phyloP scores from a whole-genome alignment of 2,329 filamentous ascomycete genomes.

The Fusarium sp. region DNA sequence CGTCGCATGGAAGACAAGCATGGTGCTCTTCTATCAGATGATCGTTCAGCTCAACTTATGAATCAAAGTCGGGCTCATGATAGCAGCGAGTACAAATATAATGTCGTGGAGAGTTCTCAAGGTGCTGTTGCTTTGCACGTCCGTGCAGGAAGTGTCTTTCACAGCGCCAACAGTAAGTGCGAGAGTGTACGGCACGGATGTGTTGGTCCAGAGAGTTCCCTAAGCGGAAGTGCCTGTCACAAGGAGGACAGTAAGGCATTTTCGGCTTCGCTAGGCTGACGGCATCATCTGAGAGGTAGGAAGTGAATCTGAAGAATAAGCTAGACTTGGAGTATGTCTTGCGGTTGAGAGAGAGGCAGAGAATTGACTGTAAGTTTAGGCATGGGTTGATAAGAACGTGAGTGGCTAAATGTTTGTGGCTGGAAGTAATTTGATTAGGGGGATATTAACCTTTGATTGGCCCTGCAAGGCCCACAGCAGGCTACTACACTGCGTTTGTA shows the following conservation, averaged over 20 bases:
- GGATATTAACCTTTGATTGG: neutral
- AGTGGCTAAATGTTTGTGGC: too few species aligned
- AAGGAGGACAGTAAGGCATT: neutral
- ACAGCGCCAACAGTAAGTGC: constrained; percentile 12
- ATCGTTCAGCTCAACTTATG: neutral
- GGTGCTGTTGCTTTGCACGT: neutral
- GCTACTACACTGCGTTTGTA: neutral
- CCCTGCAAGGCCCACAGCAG: neutral
- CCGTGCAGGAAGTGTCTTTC: neutral
- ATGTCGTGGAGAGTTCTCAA: neutral
- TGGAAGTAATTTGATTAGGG: neutral
- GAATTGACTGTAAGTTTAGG: too few species aligned
- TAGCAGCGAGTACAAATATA: neutral
- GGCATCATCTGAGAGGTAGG: neutral
- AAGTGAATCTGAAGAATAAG: neutral
- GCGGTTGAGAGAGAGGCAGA: neutral
- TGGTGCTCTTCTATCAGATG: neutral
- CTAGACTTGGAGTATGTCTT: too few species aligned
- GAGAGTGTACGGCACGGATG: neutral
- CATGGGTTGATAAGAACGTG: neutral
- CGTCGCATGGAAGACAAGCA: neutral
- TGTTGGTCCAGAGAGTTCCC: neutral
- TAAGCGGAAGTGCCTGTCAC: neutral
- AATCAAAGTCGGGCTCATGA: neutral
- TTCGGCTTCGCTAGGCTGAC: neutral